Percentiles rank a stretch among this genome's conserved stretches.
Evolutionary conservation across 257 asterid species (phyloP).

Genomic region (Misopates orontium): DNA sequence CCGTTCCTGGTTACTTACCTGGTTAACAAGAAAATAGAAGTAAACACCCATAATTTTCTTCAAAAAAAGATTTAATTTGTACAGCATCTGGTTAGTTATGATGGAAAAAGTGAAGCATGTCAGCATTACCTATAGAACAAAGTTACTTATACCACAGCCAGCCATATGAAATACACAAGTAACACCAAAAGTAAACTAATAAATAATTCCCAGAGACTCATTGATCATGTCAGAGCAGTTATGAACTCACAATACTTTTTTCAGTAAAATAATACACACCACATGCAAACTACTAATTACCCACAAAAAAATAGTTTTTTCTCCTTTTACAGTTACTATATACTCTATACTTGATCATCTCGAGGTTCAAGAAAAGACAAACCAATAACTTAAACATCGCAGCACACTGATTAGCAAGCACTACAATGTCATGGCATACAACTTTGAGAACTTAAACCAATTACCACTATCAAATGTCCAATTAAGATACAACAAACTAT

Average conservation of each 20-base stretch:
- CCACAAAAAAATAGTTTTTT: background rate
- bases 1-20: no score
- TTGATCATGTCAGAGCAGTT: slow-evolving; percentile 23
- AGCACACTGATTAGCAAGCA: no score
- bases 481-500: no score
- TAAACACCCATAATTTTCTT: slow-evolving; percentile 3
- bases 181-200: background rate
- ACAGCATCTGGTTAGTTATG: no score
- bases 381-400: no score
- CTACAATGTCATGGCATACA: no score
- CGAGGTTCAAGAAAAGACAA: background rate
- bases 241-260: slow-evolving; percentile 14
- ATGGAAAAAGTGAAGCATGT: background rate
- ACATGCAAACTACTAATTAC: slow-evolving; percentile 1
- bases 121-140: background rate
- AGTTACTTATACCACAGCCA: slow-evolving; percentile 5
- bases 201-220: slow-evolving; percentile 15
- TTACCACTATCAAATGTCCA: no score
- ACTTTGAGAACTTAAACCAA: no score
- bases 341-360: background rate
- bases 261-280: slow-evolving; percentile 28
- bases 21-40: slow-evolving; percentile 21
- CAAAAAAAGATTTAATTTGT: slow-evolving; percentile 9
- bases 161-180: slow-evolving; percentile 22
- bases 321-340: background rate